A percentile compares a stretch with the other conserved stretches of the same genome.
Conservation (phyloP, 805 yeast genomes). For the Saturnispora sekii region DNA sequence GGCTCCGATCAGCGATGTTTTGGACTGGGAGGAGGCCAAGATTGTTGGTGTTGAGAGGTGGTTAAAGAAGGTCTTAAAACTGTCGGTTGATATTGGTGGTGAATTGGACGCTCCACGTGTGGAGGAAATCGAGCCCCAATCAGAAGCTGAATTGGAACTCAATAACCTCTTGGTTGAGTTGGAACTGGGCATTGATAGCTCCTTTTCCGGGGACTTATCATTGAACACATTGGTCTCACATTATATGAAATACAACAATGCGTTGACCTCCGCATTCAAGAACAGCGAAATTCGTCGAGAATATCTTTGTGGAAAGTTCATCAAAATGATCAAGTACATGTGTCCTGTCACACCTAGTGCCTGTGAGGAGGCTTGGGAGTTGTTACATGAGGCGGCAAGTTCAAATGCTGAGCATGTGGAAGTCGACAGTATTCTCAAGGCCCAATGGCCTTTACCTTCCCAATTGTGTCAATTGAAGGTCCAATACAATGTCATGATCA, state of each 20-base stretch:
- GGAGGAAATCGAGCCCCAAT: constrained; percentile 13
- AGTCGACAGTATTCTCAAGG: constrained; percentile 37
- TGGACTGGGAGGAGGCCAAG: constrained; percentile 85
- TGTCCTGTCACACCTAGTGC: constrained; percentile 77
- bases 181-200: constrained; percentile 41
- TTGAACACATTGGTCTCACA: constrained; percentile 84
- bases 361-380: constrained; percentile 76
- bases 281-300: constrained; percentile 23
- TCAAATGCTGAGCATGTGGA: background rate
- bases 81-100: constrained; percentile 5
- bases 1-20: constrained; percentile 74
- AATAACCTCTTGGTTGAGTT: constrained; percentile 48
- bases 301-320: constrained; percentile 21
- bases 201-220: constrained; percentile 50
- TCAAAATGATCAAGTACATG: constrained; percentile 49
- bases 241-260: constrained; percentile 72
- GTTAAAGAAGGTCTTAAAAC: constrained; percentile 46
- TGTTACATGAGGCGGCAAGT: constrained; percentile 21
- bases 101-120: background rate
- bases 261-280: constrained; percentile 37
- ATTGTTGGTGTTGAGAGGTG: constrained; percentile 85
- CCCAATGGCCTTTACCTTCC: constrained; percentile 57
- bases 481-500: constrained; percentile 53
- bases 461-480: constrained; percentile 28
- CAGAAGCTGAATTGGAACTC: constrained; percentile 37